Evolutionary conservation across 2,329 filamentous ascomycete genomes (phyloP).

Genomic region (Sarocladium kiliense): DNA sequence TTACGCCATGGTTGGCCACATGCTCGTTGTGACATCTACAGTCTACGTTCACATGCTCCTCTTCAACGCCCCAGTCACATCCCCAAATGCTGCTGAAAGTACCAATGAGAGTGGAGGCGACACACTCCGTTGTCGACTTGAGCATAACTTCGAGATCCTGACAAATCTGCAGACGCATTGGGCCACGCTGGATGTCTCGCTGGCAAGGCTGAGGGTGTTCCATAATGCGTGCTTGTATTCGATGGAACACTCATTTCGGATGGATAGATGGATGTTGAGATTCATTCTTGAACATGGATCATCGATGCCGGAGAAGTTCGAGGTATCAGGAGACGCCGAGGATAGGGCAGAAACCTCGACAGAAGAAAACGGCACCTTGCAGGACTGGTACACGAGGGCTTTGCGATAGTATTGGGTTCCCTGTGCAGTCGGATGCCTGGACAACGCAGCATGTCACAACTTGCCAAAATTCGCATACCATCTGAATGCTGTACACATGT

Average conservation of each 20-base stretch:
- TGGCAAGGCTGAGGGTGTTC: background rate
- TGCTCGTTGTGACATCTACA: slow-evolving; percentile 9
- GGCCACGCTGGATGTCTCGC: background rate
- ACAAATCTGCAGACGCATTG: slow-evolving; percentile 2
- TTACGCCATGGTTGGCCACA: slow-evolving; percentile 10
- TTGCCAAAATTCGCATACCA: too few relatives aligned
- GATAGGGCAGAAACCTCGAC: background rate
- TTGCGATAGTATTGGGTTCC: too few relatives aligned
- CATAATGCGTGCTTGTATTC: slow-evolving; percentile 8
- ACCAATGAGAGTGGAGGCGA: background rate
- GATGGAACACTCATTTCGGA: slow-evolving; percentile 8
- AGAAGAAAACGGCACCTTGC: background rate
- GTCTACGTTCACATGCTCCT: slow-evolving; percentile 9
- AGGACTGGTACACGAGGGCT: background rate
- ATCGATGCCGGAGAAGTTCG: slow-evolving; percentile 8
- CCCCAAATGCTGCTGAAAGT: background rate
- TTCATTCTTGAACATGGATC: slow-evolving; percentile 8
- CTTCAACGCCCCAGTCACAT: background rate
- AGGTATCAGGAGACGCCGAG: background rate
- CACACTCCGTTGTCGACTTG: background rate
- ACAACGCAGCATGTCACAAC: too few relatives aligned
- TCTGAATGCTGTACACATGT: too few relatives aligned
- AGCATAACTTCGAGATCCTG: slow-evolving; percentile 8
- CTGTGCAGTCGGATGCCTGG: too few relatives aligned
- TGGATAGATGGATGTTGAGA: slow-evolving; percentile 10